Percentiles rank a stretch among this genome's conserved stretches.
Conservation (phyloP, 805 yeast species). For the Ogataea haglerorum region DNA sequence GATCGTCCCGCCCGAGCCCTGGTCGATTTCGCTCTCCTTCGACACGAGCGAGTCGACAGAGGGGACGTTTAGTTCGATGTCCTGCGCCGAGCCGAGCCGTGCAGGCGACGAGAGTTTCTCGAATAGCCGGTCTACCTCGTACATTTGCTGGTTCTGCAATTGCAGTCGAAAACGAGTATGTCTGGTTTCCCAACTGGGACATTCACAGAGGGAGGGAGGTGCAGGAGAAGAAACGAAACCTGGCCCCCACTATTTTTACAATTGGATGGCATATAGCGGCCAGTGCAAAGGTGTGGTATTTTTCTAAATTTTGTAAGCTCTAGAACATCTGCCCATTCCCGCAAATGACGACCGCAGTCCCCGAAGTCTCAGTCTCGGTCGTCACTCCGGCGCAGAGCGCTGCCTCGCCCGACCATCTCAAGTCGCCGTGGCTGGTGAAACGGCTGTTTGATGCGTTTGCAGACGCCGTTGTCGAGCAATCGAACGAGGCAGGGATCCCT, state of each 20-base stretch:
- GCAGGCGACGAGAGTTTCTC: background rate
- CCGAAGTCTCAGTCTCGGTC: conserved; percentile 11
- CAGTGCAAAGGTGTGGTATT: conserved; percentile 5
- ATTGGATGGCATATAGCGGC: too few relatives aligned
- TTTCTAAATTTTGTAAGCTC: background rate
- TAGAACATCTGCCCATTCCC: conserved; percentile 1
- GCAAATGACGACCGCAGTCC: conserved; percentile 3
- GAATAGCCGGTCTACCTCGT: background rate
- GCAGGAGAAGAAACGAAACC: too few relatives aligned
- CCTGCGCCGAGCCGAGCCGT: background rate
- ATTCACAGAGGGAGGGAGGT: too few relatives aligned
- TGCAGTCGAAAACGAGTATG: background rate
- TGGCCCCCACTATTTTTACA: too few relatives aligned
- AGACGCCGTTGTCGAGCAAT: conserved; percentile 34
- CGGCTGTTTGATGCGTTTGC: conserved; percentile 29
- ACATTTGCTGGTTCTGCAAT: background rate
- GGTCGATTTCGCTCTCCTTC: conserved; percentile 21
- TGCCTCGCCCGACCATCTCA: conserved; percentile 12
- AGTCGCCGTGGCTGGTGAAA: conserved; percentile 23
- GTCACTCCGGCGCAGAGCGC: conserved; percentile 15
- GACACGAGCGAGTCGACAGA: conserved; percentile 7
- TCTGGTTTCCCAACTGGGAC: too few relatives aligned
- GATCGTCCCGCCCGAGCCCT: conserved; percentile 33
- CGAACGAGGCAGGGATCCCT: conserved; percentile 28
- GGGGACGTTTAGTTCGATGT: conserved; percentile 7